These are phyloP conservation scores for Biscogniauxia marginata DNA, from an alignment of 2,329 filamentous ascomycete genomes.

Conservation along the genomic window DNA sequence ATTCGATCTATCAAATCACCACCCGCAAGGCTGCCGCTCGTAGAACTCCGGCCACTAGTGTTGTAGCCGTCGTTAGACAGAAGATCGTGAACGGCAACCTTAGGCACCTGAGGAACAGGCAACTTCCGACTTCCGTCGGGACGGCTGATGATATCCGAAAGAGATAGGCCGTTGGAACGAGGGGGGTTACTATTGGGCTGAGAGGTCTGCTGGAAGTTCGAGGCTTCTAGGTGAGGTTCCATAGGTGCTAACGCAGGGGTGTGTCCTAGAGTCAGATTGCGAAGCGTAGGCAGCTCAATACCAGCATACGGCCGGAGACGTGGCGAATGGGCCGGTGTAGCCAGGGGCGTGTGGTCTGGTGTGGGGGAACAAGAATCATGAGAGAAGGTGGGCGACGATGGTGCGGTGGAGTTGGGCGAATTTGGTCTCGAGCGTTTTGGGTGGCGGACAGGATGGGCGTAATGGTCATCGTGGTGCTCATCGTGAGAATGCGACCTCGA, in stretches of 20 bases:
- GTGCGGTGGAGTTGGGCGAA: constrained; percentile 92
- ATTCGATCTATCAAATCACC: constrained; percentile 62
- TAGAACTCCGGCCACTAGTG: constrained; percentile 73
- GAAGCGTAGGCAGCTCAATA: constrained; percentile 83
- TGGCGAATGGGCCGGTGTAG: constrained; percentile 92
- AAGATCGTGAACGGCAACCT: constrained; percentile 83
- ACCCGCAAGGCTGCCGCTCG: constrained; percentile 74
- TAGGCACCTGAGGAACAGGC: constrained; percentile 86
- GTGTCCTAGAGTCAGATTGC: constrained; percentile 57
- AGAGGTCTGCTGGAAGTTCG: constrained; percentile 34
- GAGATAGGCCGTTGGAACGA: constrained; percentile 67
- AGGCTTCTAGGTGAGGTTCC: constrained; percentile 54
- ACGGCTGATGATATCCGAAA: constrained; percentile 90
- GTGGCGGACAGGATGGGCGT: constrained; percentile 64
- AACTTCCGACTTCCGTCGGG: constrained; percentile 86
- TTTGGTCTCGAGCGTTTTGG: constrained; percentile 89
- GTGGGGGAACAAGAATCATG: constrained; percentile 95
- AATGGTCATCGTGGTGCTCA: constrained; percentile 74
- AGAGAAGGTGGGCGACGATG: constrained; percentile 93
- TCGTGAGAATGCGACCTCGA: constrained; percentile 82
- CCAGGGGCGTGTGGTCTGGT: constrained; percentile 96
- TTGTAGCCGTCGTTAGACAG: constrained; percentile 65
- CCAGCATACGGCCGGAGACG: constrained; percentile 78
- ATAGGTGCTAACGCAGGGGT: constrained; percentile 58
- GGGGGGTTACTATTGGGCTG: constrained; percentile 54